Evolutionary conservation across 208 protist species (phyloP).

Genomic region (Entamoeba histolytica): DNA sequence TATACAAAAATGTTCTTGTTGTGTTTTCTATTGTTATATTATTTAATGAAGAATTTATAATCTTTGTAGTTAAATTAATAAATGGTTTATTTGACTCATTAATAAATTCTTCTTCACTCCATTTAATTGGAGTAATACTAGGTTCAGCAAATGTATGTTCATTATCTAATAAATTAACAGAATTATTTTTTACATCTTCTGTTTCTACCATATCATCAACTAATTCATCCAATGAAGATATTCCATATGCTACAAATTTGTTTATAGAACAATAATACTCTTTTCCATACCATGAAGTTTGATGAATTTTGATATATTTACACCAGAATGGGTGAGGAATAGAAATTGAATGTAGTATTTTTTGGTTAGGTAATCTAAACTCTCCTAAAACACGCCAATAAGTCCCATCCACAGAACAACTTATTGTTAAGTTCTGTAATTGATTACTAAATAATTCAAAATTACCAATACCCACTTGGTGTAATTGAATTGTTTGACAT

Average conservation of each 20-base stretch:
- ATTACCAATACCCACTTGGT: background rate
- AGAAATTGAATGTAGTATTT: background rate
- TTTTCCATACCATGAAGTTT: background rate
- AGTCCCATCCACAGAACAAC: background rate
- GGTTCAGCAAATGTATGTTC: too few relatives aligned
- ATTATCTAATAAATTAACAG: too few relatives aligned
- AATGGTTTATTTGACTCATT: too few relatives aligned
- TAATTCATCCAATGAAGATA: background rate
- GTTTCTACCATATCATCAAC: background rate
- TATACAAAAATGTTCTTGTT: too few relatives aligned
- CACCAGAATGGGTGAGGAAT: background rate
- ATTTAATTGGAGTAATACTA: too few relatives aligned
- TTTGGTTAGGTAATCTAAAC: background rate
- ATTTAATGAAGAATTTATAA: background rate
- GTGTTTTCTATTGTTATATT: background rate
- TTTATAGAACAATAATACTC: background rate
- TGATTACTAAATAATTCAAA: background rate
- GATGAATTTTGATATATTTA: background rate
- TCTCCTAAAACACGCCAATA: background rate
- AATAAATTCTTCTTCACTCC: too few relatives aligned
- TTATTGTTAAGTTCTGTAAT: background rate
- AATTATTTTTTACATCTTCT: background rate
- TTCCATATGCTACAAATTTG: background rate
- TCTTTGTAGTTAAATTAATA: background rate
- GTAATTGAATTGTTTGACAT: background rate